phyloP scores from a whole-genome alignment of 2,329 filamentous ascomycete genomes.

The Cladosporium sp. region DNA sequence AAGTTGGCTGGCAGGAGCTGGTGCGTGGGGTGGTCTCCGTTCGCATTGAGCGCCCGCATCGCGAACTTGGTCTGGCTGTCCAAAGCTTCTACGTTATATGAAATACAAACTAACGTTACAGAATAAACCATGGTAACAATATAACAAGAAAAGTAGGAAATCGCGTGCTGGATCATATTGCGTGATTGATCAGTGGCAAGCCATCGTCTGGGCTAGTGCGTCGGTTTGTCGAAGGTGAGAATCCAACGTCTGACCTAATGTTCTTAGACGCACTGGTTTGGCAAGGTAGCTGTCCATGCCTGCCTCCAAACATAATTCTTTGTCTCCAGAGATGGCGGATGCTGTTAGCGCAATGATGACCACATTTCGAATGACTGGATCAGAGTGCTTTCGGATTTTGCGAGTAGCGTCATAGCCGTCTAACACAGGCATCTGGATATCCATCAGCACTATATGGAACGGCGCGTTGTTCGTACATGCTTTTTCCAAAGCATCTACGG shows the following conservation, averaged over 20 bases:
- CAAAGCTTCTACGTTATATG: no score
- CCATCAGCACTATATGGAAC: constrained; percentile 91
- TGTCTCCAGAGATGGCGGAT: constrained; percentile 90
- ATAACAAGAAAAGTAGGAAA: no score
- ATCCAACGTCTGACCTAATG: constrained; percentile 80
- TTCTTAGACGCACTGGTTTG: constrained; percentile 87
- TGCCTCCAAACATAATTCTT: constrained; percentile 90
- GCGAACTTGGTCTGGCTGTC: no score
- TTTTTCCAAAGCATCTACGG: constrained; percentile 78
- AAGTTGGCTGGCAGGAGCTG: no score
- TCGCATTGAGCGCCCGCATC: no score
- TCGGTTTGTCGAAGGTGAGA: constrained; percentile 61
- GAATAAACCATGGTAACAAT: no score
- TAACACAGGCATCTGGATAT: constrained; percentile 91
- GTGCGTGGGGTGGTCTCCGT: no score
- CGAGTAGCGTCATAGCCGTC: constrained; percentile 92
- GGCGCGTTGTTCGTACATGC: constrained; percentile 70
- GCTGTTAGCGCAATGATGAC: constrained; percentile 98
- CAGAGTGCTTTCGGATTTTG: constrained; percentile 72
- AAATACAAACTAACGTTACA: no score
- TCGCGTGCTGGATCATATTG: no score
- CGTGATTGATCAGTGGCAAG: no score
- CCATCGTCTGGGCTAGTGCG: no score
- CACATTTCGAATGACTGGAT: constrained; percentile 74
- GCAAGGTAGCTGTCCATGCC: constrained; percentile 98